Evolutionary conservation across 2,329 filamentous ascomycete species (phyloP), one percentile per base, ranked within the genome.

Genomic region (Gnomoniopsis smithogilvyi): DNA sequence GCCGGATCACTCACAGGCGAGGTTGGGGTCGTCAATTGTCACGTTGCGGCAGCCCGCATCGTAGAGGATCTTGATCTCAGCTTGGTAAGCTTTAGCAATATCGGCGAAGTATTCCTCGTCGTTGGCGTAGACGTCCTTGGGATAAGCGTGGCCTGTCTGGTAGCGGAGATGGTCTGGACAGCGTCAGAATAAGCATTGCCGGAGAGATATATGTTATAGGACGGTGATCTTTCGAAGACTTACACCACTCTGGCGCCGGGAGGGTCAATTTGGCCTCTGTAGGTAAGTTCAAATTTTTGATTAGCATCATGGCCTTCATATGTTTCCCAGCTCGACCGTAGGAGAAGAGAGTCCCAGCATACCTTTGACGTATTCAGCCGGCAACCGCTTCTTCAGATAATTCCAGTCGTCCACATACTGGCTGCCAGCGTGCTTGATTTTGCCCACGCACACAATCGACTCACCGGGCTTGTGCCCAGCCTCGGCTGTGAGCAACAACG

Each of bases 21-120:
- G 74, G 52, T 85, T 84, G n/a, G 84, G 84, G 67, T 86, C 84
- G 61, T 87, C 84, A 50, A 84, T 83, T 68, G 85, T 84, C 41
- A 82, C 76, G 64, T 79, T 81, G 21, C 77, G 72, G 65, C 78
- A 77, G 19, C 80, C 80, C 19, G 76, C 76, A 3, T 77, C 72
- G 62, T 82, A 79, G 22, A 82, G 70, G 15, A 76, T 74, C 63
- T 76, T 71, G 53, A 82, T 67, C 67, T 82, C 79, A 34, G 68
- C 69, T 61, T 76, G 77, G 66, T 80, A 82, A 8, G 79, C 80
- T 60, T 73, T 76, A 63, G 78, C 78, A 60, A 82, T 78, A 62
- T 81, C 80, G 50, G 70, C 74, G 63, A 81, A 81, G 66, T 81
- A 80, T 62, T 79, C 77, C 22, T 74, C 73, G 47, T 80, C 77